Conservation (phyloP, 2,329 filamentous ascomycete species). For the Escovopsis weberi region DNA sequence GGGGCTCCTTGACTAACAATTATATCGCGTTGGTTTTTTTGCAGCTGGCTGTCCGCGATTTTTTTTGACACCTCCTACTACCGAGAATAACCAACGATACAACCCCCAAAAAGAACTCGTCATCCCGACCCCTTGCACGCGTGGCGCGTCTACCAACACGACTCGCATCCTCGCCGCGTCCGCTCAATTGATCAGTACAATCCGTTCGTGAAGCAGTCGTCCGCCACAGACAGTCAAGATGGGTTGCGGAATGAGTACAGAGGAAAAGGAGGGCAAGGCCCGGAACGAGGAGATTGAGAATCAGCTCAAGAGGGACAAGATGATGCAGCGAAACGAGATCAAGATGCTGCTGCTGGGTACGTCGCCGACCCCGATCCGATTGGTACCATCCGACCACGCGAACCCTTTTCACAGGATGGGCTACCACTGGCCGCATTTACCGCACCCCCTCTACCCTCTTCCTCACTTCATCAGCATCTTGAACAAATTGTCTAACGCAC, state of each 20-base stretch:
- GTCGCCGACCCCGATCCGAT: slow-evolving; percentile 4
- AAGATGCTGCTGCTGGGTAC: slow-evolving; percentile 98
- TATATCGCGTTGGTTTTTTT: too few relatives aligned
- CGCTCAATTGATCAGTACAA: neutral
- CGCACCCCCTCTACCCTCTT: too few relatives aligned
- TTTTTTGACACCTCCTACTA: neutral
- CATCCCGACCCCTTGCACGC: neutral
- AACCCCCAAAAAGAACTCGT: too few relatives aligned
- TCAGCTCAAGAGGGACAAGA: slow-evolving; percentile 94
- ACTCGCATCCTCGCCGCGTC: neutral
- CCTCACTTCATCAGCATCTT: neutral
- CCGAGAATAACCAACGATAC: neutral
- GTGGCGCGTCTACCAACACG: too few relatives aligned
- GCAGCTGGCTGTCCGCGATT: neutral
- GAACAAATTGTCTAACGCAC: slow-evolving; percentile 1
- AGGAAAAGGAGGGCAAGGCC: slow-evolving; percentile 99
- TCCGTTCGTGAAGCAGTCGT: slow-evolving; percentile 7
- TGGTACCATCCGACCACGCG: neutral
- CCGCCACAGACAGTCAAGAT: slow-evolving; percentile 47
- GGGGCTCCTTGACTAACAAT: too few relatives aligned
- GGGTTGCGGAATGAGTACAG: slow-evolving; percentile 99
- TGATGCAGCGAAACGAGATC: slow-evolving; percentile 98
- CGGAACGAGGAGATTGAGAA: slow-evolving; percentile 99
- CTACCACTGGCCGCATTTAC: too few relatives aligned
- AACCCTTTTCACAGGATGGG: neutral